phyloP scores from a whole-genome alignment of 371 early-diverging fungal genomes.

The Actinomortierella wolfii region DNA sequence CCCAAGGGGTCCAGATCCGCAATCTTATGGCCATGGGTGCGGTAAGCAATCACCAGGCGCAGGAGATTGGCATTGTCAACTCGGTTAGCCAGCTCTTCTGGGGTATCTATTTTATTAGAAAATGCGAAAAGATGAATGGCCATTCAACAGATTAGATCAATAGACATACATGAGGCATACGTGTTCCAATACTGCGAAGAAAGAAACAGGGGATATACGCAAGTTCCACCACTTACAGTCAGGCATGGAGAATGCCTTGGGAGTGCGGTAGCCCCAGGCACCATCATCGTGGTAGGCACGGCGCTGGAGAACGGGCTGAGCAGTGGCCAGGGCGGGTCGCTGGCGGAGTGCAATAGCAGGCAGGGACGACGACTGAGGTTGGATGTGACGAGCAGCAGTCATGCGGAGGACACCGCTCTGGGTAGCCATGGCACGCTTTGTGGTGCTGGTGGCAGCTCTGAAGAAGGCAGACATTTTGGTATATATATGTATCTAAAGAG shows the following conservation, averaged over 20 bases:
- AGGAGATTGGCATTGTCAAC: constrained; percentile 81
- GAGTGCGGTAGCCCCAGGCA: constrained; percentile 84
- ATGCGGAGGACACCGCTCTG: constrained; percentile 22
- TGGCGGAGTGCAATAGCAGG: no score
- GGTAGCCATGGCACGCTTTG: no score
- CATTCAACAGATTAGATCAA: neutral
- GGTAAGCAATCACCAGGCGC: constrained; percentile 84
- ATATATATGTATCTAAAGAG: no score
- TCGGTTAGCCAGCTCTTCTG: constrained; percentile 81
- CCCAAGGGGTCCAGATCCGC: constrained; percentile 90
- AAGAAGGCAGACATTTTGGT: constrained; percentile 26
- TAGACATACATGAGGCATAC: no score
- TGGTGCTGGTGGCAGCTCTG: no score
- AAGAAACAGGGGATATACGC: no score
- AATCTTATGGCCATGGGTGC: constrained; percentile 82
- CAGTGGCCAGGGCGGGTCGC: neutral
- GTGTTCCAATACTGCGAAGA: no score
- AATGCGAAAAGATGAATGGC: neutral
- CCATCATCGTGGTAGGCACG: constrained; percentile 75
- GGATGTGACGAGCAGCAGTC: constrained; percentile 16
- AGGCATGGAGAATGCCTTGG: constrained; percentile 66
- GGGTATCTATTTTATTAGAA: constrained; percentile 55
- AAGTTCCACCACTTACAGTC: constrained; percentile 72
- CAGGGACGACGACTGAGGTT: no score
- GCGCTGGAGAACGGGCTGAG: constrained; percentile 17